Evolutionary conservation across 169 alveolate species (phyloP), one percentile per base, ranked within the genome.

Genomic region (Eimeria necatrix): DNA sequence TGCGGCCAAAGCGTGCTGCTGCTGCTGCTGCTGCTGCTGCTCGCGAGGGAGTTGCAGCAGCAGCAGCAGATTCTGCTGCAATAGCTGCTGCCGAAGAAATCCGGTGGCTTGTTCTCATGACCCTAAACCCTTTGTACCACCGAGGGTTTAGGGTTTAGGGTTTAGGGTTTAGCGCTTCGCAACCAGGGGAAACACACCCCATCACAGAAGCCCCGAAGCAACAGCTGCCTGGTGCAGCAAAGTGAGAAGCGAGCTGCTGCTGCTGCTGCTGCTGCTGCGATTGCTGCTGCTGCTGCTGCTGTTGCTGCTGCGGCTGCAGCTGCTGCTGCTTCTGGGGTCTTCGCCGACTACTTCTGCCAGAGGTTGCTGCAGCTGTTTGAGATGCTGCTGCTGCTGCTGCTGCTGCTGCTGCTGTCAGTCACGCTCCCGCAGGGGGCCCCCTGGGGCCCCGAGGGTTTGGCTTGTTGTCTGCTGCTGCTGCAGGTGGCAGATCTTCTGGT

Each of bases 1-100:
- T 64, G 68, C 74, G 76, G 60, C 68, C 18, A 32, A 16, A 14
- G 3, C 41, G 48, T 48, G 71, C 53, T 52, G 91, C 91, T 83
- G 91, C 76, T 83, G 76, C 74, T 83, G n/a, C 64, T 48, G 71
- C 53, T 52, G 91, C 91, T 83, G 91, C 76, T 83, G 76, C 74
- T 83, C 74, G n/a, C 53, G 91, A 53, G 14, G 91, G 10, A 4
- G 89, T 9, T 24, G 91, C 76, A 4, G 74, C 74, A 26, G 26
- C 41, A 51, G 49, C 76, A 53, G 76, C 71, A 52, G 91, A 56
- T 10, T 83, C 91, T 26, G 74, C 91, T 52, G 91, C 74, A 83
- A 56, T 53, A 12, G 91, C 91, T 83, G 91, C 91, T 24, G 91
- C 91, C 6, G 73, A 7, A 51, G 91, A 83, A 16, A 52, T 74